phyloP scores from a whole-genome alignment of 1,139 yeast genomes.

The Magnusiomyces suaveolens region DNA sequence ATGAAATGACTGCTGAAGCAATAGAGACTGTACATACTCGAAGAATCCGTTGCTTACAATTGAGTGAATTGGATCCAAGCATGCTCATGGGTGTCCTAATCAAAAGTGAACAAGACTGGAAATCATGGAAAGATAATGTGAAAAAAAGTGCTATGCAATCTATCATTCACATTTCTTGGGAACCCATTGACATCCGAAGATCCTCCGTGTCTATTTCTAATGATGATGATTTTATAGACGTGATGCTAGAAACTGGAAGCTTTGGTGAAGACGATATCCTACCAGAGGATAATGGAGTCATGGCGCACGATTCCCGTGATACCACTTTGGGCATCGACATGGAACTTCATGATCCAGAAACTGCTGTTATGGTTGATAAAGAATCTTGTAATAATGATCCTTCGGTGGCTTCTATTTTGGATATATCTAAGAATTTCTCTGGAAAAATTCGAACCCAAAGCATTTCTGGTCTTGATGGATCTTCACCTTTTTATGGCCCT shows the following conservation, averaged over 20 bases:
- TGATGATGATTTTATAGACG: constrained; percentile 37
- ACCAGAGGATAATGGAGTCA: too few relatives aligned
- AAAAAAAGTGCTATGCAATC: constrained; percentile 36
- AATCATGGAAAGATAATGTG: constrained; percentile 41
- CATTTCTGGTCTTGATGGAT: background rate
- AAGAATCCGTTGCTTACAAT: constrained; percentile 47
- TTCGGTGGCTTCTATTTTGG: background rate
- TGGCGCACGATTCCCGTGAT: background rate
- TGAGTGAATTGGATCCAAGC: constrained; percentile 79
- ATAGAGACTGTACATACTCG: constrained; percentile 48
- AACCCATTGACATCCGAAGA: constrained; percentile 20
- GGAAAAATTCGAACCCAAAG: background rate
- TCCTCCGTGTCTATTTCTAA: constrained; percentile 26
- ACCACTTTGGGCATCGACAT: too few relatives aligned
- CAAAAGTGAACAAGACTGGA: constrained; percentile 45
- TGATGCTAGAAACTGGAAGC: constrained; percentile 31
- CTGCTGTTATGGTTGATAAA: background rate
- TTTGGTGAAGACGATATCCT: constrained; percentile 24
- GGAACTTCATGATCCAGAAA: too few relatives aligned
- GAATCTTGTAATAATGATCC: background rate
- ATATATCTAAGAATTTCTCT: background rate
- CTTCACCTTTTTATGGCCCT: background rate
- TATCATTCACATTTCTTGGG: constrained; percentile 29
- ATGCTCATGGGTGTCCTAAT: constrained; percentile 84
- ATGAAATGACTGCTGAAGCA: constrained; percentile 25